Conservation (phyloP, 176 grass and related monocot genomes). For the Musa beccarii region DNA sequence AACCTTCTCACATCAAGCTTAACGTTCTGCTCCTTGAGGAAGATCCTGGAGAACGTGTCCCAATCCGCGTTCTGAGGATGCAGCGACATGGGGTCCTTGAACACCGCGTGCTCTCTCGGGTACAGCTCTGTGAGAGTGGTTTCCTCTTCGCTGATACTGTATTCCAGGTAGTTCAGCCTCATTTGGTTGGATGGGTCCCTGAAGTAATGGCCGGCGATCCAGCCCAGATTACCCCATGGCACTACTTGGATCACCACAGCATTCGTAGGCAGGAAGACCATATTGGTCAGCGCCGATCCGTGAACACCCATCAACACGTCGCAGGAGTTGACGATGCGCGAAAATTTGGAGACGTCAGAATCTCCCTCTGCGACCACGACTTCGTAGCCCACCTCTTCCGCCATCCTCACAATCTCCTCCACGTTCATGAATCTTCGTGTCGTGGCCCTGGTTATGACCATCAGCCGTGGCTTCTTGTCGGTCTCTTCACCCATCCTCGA, state of each 20-base stretch:
- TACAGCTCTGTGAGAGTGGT: slow-evolving; percentile 9
- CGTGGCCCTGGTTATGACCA: neutral
- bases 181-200: neutral
- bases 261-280: neutral
- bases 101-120: neutral
- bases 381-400: neutral
- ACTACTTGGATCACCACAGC: neutral
- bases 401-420: neutral
- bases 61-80: neutral
- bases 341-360: neutral
- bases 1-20: too few species aligned
- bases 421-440: slow-evolving; percentile 8
- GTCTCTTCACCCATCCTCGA: neutral
- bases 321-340: neutral
- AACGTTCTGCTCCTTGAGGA: too few species aligned
- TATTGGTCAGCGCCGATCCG: neutral
- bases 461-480: neutral
- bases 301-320: neutral
- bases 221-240: neutral
- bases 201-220: neutral
- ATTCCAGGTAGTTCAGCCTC: slow-evolving; percentile 4
- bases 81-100: neutral
- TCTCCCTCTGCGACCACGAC: neutral
- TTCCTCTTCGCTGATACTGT: neutral
- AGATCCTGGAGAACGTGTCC: too few species aligned